These are phyloP conservation scores for Leptographium radiaticola DNA, from an alignment of 2,329 filamentous ascomycete species.

Conservation along the genomic window DNA sequence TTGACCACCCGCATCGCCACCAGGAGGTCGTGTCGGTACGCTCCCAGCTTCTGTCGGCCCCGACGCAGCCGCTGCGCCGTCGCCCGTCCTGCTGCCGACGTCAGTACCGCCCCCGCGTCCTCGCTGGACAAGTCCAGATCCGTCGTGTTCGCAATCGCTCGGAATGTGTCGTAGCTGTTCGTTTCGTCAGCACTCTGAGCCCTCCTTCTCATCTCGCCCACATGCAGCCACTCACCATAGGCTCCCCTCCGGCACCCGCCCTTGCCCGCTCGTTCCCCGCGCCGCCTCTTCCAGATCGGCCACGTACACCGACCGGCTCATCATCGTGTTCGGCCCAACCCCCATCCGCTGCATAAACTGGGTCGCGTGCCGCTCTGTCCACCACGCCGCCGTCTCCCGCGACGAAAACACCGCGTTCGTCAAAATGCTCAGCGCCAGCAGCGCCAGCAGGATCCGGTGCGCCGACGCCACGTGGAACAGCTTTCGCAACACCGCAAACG, in stretches of 20 bases:
- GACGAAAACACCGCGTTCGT: slow-evolving; percentile 66
- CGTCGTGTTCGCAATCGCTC: slow-evolving; percentile 41
- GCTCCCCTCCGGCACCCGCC: neutral
- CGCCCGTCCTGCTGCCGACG: slow-evolving; percentile 34
- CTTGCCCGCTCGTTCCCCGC: slow-evolving; percentile 18
- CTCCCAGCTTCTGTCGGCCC: slow-evolving; percentile 70
- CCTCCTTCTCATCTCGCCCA: too few relatives aligned
- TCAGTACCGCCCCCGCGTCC: slow-evolving; percentile 33
- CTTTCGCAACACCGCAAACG: slow-evolving; percentile 51
- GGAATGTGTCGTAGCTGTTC: slow-evolving; percentile 46
- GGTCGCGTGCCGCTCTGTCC: slow-evolving; percentile 66
- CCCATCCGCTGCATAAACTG: slow-evolving; percentile 74
- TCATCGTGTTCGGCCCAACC: slow-evolving; percentile 62
- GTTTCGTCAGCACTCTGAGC: neutral
- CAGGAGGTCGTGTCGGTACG: slow-evolving; percentile 78
- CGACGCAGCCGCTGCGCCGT: slow-evolving; percentile 56
- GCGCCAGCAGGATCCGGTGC: slow-evolving; percentile 57
- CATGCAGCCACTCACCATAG: neutral
- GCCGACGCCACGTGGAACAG: slow-evolving; percentile 57
- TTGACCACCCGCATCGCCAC: slow-evolving; percentile 88
- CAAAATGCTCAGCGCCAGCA: slow-evolving; percentile 56
- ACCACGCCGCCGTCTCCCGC: slow-evolving; percentile 65
- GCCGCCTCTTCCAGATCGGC: slow-evolving; percentile 60
- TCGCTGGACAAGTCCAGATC: slow-evolving; percentile 45
- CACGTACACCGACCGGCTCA: slow-evolving; percentile 79